Evolutionary conservation across 768 basidiomycete species (phyloP).

Genomic region (Podaxis carcinomalis): DNA sequence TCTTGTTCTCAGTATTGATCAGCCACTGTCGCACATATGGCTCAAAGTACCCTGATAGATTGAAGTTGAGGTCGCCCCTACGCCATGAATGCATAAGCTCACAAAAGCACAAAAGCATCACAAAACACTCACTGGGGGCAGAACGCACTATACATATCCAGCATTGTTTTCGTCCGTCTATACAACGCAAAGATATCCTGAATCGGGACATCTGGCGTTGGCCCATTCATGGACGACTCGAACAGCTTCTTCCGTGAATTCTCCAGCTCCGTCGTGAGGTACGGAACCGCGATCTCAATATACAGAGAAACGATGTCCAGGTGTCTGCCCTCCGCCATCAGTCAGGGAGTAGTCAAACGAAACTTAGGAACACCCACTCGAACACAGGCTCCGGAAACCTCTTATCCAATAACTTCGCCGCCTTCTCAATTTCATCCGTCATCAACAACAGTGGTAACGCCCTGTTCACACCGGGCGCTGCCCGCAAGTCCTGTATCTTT

Average conservation of each 20-base stretch:
- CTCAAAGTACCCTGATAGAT: slow-evolving; percentile 77
- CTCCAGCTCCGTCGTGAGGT: slow-evolving; percentile 63
- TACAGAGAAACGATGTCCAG: slow-evolving; percentile 75
- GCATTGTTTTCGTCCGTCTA: slow-evolving; percentile 65
- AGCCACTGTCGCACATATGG: slow-evolving; percentile 89
- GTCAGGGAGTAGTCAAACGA: slow-evolving; percentile 3
- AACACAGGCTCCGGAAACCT: slow-evolving; percentile 81
- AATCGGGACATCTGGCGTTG: slow-evolving; percentile 83
- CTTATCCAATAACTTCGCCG: slow-evolving; percentile 78
- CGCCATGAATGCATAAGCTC: not conserved
- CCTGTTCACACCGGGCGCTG: slow-evolving; percentile 72
- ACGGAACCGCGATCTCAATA: slow-evolving; percentile 64
- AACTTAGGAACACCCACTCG: slow-evolving; percentile 44
- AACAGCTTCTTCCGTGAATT: slow-evolving; percentile 68
- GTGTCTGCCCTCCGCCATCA: slow-evolving; percentile 33
- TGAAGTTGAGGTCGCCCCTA: slow-evolving; percentile 60
- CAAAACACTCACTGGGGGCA: slow-evolving; percentile 58
- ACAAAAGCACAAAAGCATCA: not conserved
- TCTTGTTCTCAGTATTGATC: slow-evolving; percentile 82
- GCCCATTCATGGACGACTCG: slow-evolving; percentile 82
- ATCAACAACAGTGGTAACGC: slow-evolving; percentile 78
- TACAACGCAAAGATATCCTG: slow-evolving; percentile 90
- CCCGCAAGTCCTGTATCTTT: slow-evolving; percentile 60
- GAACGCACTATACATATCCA: slow-evolving; percentile 82
- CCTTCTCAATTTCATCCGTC: slow-evolving; percentile 88